These are phyloP conservation scores for Diaporthe vaccinii DNA, from an alignment of 2,329 filamentous ascomycete species.

Conservation along the genomic window DNA sequence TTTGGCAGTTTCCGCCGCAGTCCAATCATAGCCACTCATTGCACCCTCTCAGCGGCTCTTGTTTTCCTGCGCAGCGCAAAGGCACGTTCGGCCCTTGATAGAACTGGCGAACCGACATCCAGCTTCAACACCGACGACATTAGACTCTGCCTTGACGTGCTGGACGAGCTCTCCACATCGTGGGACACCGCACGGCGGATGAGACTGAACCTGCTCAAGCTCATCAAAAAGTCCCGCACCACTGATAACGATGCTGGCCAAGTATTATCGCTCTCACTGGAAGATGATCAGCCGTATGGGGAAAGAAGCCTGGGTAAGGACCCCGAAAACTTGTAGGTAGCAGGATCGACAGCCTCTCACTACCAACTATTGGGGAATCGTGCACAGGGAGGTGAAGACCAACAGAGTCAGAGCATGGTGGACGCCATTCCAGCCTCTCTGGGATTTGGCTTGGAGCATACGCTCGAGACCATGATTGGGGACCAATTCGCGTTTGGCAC, in stretches of 20 bases:
- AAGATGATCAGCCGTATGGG: not conserved
- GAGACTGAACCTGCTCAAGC: not conserved
- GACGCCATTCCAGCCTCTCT: not conserved
- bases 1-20: slow-evolving; percentile 8
- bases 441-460: not conserved
- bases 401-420: not conserved
- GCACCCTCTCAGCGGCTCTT: slow-evolving; percentile 7
- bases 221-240: not conserved
- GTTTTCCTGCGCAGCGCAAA: not conserved
- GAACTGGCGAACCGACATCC: not conserved
- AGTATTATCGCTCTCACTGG: fast-evolving
- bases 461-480: slow-evolving; percentile 10
- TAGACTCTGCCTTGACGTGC: not conserved
- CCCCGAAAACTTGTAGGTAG: not conserved
- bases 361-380: not conserved
- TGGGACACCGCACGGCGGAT: not conserved
- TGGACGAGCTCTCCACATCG: not conserved
- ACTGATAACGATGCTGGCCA: too few relatives aligned
- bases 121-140: not conserved
- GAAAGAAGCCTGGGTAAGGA: not conserved
- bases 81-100: not conserved
- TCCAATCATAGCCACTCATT: not conserved
- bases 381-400: not conserved
- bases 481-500: not conserved
- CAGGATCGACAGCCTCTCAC: not conserved